A percentile compares a stretch with the other conserved stretches of the same genome.
Conservation (phyloP, 495 filamentous ascomycete genomes). For the Podospora sp. region DNA sequence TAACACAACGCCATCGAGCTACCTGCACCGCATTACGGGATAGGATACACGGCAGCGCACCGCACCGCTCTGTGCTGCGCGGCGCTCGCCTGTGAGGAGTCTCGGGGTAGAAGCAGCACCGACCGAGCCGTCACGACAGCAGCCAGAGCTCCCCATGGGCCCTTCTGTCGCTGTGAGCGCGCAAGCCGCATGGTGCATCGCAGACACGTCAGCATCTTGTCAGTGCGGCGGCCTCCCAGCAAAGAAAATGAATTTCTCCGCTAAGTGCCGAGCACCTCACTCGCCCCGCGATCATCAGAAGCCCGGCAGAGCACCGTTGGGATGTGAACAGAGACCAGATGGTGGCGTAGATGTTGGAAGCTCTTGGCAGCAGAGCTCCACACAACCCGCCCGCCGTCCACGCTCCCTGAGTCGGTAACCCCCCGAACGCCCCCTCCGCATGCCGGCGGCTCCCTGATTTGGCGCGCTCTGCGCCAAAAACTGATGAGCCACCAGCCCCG, state of each 20-base stretch:
- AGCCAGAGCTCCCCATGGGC: neutral
- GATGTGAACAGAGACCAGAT: neutral
- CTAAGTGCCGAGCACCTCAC: neutral
- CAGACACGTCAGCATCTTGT: slow-evolving; percentile 21
- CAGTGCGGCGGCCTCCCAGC: slow-evolving; percentile 11
- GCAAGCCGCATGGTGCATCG: neutral
- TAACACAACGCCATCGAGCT: neutral
- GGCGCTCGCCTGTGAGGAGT: neutral
- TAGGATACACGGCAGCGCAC: neutral
- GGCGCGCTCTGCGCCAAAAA: slow-evolving; percentile 16
- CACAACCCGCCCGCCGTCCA: neutral
- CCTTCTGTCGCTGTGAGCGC: neutral
- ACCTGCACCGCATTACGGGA: neutral
- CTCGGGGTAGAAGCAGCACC: neutral
- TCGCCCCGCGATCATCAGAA: too few species aligned
- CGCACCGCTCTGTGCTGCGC: neutral
- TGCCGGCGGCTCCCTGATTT: slow-evolving; percentile 23
- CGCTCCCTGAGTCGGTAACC: slow-evolving; percentile 18
- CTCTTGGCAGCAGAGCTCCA: neutral
- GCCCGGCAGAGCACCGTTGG: neutral
- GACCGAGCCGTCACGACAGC: neutral
- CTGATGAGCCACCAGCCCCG: slow-evolving; percentile 12
- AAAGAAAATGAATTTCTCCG: slow-evolving; percentile 2
- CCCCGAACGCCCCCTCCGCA: neutral
- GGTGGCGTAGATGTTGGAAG: slow-evolving; percentile 6